Evolutionary conservation across 306 rosid species (phyloP), one percentile per base, ranked within the genome.

Genomic region (Macrotyloma uniflorum): DNA sequence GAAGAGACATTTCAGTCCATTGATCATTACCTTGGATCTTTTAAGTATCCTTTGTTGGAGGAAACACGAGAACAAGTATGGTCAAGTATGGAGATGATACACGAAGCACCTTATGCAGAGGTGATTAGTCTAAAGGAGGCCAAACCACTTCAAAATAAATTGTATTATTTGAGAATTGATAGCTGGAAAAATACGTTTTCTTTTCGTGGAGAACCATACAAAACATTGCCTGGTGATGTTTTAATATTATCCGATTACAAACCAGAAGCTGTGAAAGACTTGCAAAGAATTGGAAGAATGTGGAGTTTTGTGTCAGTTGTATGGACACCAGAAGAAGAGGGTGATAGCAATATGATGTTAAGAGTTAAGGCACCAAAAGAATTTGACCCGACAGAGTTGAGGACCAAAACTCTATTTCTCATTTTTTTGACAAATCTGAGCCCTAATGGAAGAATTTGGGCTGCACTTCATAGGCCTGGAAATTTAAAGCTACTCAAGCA

Each of bases 211-310:
- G 93, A 86, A 30, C 80, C 84, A 2, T 92, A 92, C 75, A 87
- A 76, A 83, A 82, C 83, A 5, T 70, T 88, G 19, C 93, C 93
- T 0, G 92, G 93, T 23, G 97, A 92, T 83, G 53, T 90, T 57
- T 74, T 92, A 14, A 20, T 90, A 50, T 75, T 90, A 74, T 51
- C 86, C 0, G 87, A 88, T 69, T 84, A 67, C 14, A 90, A 85
- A 81, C 91, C 92, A 0, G 89, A 90, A 70, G 47, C 72, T 6
- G 66, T 47, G 2, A 42, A 64, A 16, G 93, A 88, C 77, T 73
- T 92, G 54, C 82, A 82, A 65, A 69, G 89, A 38, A 19, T 15
- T 1, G 85, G 87, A 46, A 83, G 84, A n/a, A 59, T 68, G 15
- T 92, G 93, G 92, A 36, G 68, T 64, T 84, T 90, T 61, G 72